Base-by-base conservation (phyloP, 169 alveolate species). In the Plasmodium coatneyi region DNA sequence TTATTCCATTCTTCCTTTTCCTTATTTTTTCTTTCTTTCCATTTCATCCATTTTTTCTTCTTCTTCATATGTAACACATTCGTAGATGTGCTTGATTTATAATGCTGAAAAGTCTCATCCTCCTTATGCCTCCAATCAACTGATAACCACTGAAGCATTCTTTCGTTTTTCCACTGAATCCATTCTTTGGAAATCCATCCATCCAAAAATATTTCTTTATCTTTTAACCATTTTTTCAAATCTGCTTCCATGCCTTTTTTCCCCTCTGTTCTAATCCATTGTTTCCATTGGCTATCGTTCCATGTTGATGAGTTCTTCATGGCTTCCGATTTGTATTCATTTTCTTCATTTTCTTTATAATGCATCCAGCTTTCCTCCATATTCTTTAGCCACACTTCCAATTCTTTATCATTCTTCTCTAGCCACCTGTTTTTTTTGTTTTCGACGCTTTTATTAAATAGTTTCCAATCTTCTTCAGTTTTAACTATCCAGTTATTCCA, bases 1-100 rank as follows among this genome's bases (percentile, higher is more conserved):
- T 43, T 30, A 49, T 70, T 83, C 92, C 92, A 83, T 9, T 83
- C 92, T 39, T n/a, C 49, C 39, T 52, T 83, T 70, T 83, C 92
- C 36, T 32, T 66, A 70, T 32, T 19, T 5, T 32, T 22, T 28
- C 92, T 70, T 83, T 83, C 92, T 70, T 52, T 43, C 78, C 92
- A 83, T 22, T 25, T 83, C 10, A 5, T 6, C 70, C 71, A 83
- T 66, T 83, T 71, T 41, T 70, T 60, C 32, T 16, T 83, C 41
- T 83, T 52, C 22, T 19, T 66, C 70, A 4, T 70, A 25, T 70
- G 43, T 30, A 34, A n/a, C 19, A 66, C 6, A 36, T 32, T 32
- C 14, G 39, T 16, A 56, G 7, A 19, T 82, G 2, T n/a, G 41
- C 25, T 56, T 22, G 66, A 34, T 22, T 82, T 78, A 49, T 49